Evolutionary conservation across 441 rosid species (phyloP).

Genomic region (Capsella rubella): DNA sequence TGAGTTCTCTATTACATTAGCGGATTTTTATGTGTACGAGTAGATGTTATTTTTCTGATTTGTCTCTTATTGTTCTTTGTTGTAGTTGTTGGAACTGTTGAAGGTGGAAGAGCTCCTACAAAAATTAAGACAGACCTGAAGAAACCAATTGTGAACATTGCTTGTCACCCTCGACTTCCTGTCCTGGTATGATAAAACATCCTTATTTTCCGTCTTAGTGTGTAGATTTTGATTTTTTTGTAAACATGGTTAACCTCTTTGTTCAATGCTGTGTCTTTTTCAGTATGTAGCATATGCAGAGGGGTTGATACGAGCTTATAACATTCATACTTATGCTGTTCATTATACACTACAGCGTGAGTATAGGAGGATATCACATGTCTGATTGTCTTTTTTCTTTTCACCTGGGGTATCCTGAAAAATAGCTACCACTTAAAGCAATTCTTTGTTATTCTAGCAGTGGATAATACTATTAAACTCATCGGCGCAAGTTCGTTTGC

Average conservation of each 20-base stretch:
- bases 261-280: constrained; percentile 38
- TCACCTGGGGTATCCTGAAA: constrained; percentile 20
- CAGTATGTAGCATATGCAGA: constrained; percentile 99
- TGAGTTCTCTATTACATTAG: constrained; percentile 10
- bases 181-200: constrained; percentile 64
- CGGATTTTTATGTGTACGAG: constrained; percentile 4
- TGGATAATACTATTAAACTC: constrained; percentile 97
- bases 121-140: constrained; percentile 98
- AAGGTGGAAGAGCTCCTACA: constrained; percentile 96
- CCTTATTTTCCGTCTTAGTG: constrained; percentile 3
- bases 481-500: constrained; percentile 97
- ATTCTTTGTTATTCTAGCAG: constrained; percentile 52
- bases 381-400: constrained; percentile 23
- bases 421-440: constrained; percentile 25
- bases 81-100: constrained; percentile 98
- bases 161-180: constrained; percentile 99
- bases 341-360: constrained; percentile 92
- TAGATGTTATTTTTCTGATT: constrained; percentile 14
- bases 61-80: constrained; percentile 36
- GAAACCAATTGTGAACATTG: constrained; percentile 95
- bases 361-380: constrained; percentile 43
- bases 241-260: constrained; percentile 10
- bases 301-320: constrained; percentile 97
- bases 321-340: constrained; percentile 95
- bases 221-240: constrained; percentile 23